Percentiles rank a stretch among this genome's conserved stretches.
Evolutionary conservation across 306 rosid species (phyloP).

Genomic region (Biancaea sappan): DNA sequence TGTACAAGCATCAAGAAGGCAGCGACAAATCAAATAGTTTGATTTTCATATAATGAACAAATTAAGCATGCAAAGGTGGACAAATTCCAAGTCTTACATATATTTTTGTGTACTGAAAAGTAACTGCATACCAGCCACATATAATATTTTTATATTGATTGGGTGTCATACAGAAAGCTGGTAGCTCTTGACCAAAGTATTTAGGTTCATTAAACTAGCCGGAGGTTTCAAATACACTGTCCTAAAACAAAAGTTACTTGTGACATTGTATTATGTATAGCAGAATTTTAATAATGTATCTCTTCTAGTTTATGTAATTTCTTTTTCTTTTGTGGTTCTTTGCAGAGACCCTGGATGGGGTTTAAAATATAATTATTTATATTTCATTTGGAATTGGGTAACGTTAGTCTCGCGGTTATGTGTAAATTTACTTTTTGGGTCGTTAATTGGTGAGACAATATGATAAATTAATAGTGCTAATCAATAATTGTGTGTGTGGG

Average conservation of each 20-base stretch:
- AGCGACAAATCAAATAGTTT: slow-evolving; percentile 51
- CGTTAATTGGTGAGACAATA: neutral
- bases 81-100: slow-evolving; percentile 27
- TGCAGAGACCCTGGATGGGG: slow-evolving; percentile 9
- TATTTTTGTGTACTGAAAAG: slow-evolving; percentile 29
- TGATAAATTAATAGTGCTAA: neutral
- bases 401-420: neutral
- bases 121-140: slow-evolving; percentile 36
- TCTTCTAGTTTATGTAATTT: neutral
- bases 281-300: slow-evolving; percentile 30
- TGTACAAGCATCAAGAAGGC: slow-evolving; percentile 58
- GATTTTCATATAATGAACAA: slow-evolving; percentile 32
- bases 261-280: slow-evolving; percentile 48
- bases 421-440: neutral
- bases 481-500: neutral
- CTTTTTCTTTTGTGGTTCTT: neutral
- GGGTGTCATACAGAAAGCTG: slow-evolving; percentile 32
- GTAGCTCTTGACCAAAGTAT: slow-evolving; percentile 28
- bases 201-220: slow-evolving; percentile 35
- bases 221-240: slow-evolving; percentile 29
- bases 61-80: slow-evolving; percentile 40
- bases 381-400: neutral
- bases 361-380: neutral
- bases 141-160: slow-evolving; percentile 19
- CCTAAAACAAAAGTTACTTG: slow-evolving; percentile 36